Base-by-base conservation (phyloP, 164 flowering plant species). In the Stephania cephalantha region DNA sequence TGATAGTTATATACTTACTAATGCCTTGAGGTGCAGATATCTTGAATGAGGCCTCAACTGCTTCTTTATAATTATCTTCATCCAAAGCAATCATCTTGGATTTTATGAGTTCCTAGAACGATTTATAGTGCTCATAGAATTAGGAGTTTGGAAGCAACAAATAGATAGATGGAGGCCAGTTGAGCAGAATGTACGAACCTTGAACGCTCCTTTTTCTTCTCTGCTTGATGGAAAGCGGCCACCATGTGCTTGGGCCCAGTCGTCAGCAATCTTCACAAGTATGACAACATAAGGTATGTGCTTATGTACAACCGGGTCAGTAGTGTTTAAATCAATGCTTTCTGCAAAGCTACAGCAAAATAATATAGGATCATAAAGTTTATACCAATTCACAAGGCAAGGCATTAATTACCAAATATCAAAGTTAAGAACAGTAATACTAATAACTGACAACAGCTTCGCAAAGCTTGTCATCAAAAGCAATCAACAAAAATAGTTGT, bases 41-140 rank as follows among this genome's bases (percentile, higher is more conserved):
- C 83, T 94, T 96, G 81, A 87, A 94, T 58, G 99, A 91, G 70
- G 97, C 90, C 13, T 96, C 98, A 65, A 89, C 82, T 42, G 99
- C 99, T 90, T 96, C 99, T 83, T 87, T 92, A 74, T 91, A 96
- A 82, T 96, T 96, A 72, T 94, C 98, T 84, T 96, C 99, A 84
- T 96, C 99, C 3, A 85, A 50, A 68, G 88, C 81, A 81, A 83
- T 79, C 95, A 85, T 92, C 84, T 76, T 86, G 70, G 90, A 72
- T 81, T 88, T 94, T 42, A 96, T 79, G 79, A 87, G 86, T 42
- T 94, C 97, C 99, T 96, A 82, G 35, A 69, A 78, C 31, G 18
- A 46, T 63, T 25, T 64, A 82, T 75, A 67, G 45, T 75, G 73
- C 69, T 77, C 46, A 69, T 9, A 17, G 15, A 69, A 66, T 76